phyloP scores from a whole-genome alignment of 768 basidiomycete genomes.

The Sistotremastrum suecicum region DNA sequence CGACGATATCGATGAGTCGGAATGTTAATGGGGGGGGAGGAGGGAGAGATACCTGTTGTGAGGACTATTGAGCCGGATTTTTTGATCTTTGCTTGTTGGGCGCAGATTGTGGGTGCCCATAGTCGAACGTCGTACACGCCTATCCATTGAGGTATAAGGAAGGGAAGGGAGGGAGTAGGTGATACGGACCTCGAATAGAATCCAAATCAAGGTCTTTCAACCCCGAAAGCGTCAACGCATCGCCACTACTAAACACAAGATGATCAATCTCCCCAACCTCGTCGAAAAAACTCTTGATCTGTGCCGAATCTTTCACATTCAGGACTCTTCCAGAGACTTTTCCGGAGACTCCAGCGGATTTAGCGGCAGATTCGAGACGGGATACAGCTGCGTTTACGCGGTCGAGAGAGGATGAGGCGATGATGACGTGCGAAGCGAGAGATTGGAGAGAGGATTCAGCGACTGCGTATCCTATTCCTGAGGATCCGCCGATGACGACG shows the following conservation, averaged over 20 bases:
- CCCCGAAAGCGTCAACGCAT: neutral
- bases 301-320: neutral
- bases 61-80: neutral
- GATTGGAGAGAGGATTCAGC: slow-evolving; percentile 1
- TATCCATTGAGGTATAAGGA: neutral
- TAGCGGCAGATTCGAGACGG: neutral
- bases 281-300: slow-evolving; percentile 2
- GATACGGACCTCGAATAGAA: too few species aligned
- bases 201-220: neutral
- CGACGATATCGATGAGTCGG: neutral
- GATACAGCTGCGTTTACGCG: slow-evolving; percentile 1
- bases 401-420: slow-evolving; percentile 1
- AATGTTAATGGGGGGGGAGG: neutral
- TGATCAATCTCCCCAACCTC: slow-evolving; percentile 5
- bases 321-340: slow-evolving; percentile 1
- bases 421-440: slow-evolving; percentile 1
- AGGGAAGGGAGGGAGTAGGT: neutral
- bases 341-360: neutral
- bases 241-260: slow-evolving; percentile 6
- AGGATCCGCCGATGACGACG: slow-evolving; percentile 5
- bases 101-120: slow-evolving; percentile 3
- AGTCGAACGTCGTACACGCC: slow-evolving; percentile 2
- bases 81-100: slow-evolving; percentile 1
- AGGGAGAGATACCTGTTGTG: neutral
- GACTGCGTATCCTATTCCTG: slow-evolving; percentile 5